phyloP scores from a whole-genome alignment of 768 basidiomycete species.

The Boletellus ananiceps region DNA sequence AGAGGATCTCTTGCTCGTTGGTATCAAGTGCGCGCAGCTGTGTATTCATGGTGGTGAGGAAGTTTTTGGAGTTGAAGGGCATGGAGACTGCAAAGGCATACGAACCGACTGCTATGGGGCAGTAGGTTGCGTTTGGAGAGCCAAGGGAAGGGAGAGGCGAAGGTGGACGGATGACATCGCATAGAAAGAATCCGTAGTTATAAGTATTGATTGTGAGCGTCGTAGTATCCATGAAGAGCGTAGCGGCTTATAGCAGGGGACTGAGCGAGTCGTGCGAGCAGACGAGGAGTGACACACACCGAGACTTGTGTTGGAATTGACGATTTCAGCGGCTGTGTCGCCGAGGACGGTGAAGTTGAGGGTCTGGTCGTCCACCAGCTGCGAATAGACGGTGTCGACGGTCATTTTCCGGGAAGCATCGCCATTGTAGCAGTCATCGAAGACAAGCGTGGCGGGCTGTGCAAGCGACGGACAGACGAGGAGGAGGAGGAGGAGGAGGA shows the following conservation, averaged over 20 bases:
- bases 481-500: constrained; percentile 8
- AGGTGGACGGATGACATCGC: constrained; percentile 71
- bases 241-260: constrained; percentile 46
- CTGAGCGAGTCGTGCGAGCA: constrained; percentile 4
- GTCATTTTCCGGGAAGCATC: constrained; percentile 55
- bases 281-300: constrained; percentile 39
- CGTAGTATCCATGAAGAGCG: constrained; percentile 78
- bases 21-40: constrained; percentile 88
- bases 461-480: constrained; percentile 33
- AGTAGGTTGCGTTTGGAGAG: constrained; percentile 45
- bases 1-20: constrained; percentile 74
- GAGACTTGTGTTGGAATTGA: constrained; percentile 59
- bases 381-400: constrained; percentile 68
- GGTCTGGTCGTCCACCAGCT: constrained; percentile 47
- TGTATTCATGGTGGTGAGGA: constrained; percentile 80
- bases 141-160: constrained; percentile 56
- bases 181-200: constrained; percentile 70
- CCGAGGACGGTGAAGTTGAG: constrained; percentile 77
- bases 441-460: constrained; percentile 59
- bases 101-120: constrained; percentile 74
- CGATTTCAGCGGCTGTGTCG: constrained; percentile 50
- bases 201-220: constrained; percentile 76
- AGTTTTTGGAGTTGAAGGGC: constrained; percentile 58
- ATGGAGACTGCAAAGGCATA: constrained; percentile 79
- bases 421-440: constrained; percentile 64